phyloP scores from a whole-genome alignment of 1,284 basidiomycete genomes.

The Moniliophthora roreri region DNA sequence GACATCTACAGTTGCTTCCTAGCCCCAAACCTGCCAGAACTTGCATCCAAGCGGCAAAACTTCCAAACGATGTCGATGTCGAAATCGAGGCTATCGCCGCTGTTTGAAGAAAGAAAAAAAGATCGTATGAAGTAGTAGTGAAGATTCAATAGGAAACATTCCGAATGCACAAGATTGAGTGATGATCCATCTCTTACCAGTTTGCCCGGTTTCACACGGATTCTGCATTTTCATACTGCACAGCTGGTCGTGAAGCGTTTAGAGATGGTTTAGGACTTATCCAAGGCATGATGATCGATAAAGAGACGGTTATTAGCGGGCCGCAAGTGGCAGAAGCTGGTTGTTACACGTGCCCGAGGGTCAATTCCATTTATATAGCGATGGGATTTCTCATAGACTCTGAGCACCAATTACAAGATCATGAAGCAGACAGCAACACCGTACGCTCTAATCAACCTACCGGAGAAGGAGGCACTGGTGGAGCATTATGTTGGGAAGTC shows the following conservation, averaged over 20 bases:
- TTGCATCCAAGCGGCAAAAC: conserved; percentile 75
- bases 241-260: too few relatives aligned
- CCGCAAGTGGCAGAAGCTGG: too few relatives aligned
- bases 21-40: conserved; percentile 77
- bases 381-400: too few relatives aligned
- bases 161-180: too few relatives aligned
- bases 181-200: too few relatives aligned
- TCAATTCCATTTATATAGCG: too few relatives aligned
- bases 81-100: conserved; percentile 77
- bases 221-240: too few relatives aligned
- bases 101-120: not conserved
- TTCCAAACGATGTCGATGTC: conserved; percentile 76
- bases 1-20: conserved; percentile 39
- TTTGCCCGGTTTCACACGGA: too few relatives aligned
- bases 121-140: not conserved
- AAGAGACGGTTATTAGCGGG: too few relatives aligned
- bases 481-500: conserved; percentile 61
- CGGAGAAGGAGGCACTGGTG: conserved; percentile 56
- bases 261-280: too few relatives aligned
- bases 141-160: not conserved
- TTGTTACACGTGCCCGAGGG: too few relatives aligned
- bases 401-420: conserved; percentile 9
- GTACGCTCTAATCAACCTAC: conserved; percentile 37
- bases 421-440: conserved; percentile 50
- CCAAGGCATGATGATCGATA: too few relatives aligned